A percentile compares a stretch with the other conserved stretches of the same genome.
These are phyloP conservation scores for Isatis lusitanica DNA, from an alignment of 441 rosid genomes.

Conservation along the genomic window DNA sequence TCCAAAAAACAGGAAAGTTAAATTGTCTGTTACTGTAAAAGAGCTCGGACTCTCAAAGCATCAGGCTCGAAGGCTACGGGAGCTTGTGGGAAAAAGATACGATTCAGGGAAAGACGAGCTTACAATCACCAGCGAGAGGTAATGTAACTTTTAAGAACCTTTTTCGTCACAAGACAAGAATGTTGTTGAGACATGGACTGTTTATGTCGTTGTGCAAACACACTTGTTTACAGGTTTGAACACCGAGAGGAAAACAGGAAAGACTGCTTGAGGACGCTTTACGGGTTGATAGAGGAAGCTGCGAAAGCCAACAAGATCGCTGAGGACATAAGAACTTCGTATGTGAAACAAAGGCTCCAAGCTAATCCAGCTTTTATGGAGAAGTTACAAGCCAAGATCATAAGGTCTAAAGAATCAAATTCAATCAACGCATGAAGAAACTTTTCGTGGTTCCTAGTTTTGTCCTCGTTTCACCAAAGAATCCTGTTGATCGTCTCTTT, in stretches of 20 bases:
- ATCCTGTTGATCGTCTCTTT: neutral
- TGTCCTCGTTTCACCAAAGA: slow-evolving; percentile 10
- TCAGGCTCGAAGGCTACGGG: slow-evolving; percentile 70
- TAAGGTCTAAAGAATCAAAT: slow-evolving; percentile 39
- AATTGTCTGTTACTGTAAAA: slow-evolving; percentile 86
- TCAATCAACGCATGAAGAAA: slow-evolving; percentile 41
- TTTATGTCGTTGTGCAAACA: neutral
- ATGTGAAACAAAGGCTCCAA: slow-evolving; percentile 73
- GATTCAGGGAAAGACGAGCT: slow-evolving; percentile 93
- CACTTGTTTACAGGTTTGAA: slow-evolving; percentile 62
- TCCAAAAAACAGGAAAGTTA: slow-evolving; percentile 93
- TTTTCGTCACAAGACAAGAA: neutral
- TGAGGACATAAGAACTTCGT: slow-evolving; percentile 64
- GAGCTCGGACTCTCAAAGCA: slow-evolving; percentile 89
- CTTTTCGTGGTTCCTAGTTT: neutral
- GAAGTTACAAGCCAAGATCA: slow-evolving; percentile 65
- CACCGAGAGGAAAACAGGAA: slow-evolving; percentile 91
- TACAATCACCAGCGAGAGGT: slow-evolving; percentile 93
- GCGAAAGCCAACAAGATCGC: slow-evolving; percentile 75
- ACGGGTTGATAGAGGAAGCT: slow-evolving; percentile 77
- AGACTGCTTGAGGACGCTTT: slow-evolving; percentile 83
- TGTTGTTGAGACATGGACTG: slow-evolving; percentile 15
- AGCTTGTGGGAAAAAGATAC: slow-evolving; percentile 84
- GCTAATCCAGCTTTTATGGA: slow-evolving; percentile 86
- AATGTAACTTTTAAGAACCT: slow-evolving; percentile 10